phyloP scores from a whole-genome alignment of 306 rosid genomes.

The Inga laurina region DNA sequence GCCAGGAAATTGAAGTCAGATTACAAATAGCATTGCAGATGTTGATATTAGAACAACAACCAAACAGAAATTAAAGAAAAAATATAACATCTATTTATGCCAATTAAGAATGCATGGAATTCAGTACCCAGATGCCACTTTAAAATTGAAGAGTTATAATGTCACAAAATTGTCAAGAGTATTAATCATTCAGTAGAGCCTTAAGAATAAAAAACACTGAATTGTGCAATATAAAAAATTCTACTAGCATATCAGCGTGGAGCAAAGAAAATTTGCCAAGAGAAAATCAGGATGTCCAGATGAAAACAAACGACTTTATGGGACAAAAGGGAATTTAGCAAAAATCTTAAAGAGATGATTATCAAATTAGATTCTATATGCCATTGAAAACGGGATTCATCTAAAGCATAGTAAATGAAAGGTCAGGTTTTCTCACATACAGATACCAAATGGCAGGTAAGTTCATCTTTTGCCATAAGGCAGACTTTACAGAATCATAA shows the following conservation, averaged over 20 bases:
- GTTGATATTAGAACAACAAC: not conserved
- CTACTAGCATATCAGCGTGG: not conserved
- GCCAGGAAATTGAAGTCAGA: constrained; percentile 31
- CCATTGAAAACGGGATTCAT: no score
- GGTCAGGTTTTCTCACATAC: no score
- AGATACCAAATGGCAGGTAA: no score
- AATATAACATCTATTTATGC: not conserved
- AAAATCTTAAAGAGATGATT: not conserved
- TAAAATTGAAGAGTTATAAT: not conserved
- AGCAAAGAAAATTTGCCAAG: not conserved
- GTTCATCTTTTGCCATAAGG: not conserved
- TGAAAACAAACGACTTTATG: not conserved
- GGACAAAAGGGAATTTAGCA: not conserved
- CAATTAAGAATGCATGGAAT: not conserved
- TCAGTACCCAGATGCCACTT: not conserved
- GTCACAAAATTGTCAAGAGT: not conserved
- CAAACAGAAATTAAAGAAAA: not conserved
- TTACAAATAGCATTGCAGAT: constrained; percentile 17
- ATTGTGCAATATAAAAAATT: not conserved
- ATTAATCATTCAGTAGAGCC: not conserved
- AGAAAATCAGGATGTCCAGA: not conserved
- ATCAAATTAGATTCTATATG: not conserved
- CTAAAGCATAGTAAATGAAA: no score
- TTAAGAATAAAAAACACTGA: not conserved
- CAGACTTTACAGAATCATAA: no score